Conservation (phyloP, 345 rosid genomes). For the Hibiscus trionum region DNA sequence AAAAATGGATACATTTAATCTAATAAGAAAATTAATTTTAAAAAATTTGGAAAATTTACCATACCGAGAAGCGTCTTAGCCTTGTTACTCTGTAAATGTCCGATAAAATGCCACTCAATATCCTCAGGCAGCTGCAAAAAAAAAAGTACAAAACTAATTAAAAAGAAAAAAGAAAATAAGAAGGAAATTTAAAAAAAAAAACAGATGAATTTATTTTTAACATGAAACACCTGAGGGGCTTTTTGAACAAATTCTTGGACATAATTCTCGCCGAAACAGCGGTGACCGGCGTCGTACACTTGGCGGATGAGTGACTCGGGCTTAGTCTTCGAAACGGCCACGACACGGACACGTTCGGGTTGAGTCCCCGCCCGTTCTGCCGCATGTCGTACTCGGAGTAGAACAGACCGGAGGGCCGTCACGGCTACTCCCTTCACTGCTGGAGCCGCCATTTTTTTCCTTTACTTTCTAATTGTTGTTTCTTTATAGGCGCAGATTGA, state of each 20-base stretch:
- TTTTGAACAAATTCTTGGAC: constrained; percentile 79
- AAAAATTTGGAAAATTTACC: constrained; percentile 3
- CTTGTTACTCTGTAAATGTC: constrained; percentile 92
- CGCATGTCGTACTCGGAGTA: constrained; percentile 59
- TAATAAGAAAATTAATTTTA: neutral
- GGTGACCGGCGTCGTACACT: constrained; percentile 85
- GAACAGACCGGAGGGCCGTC: constrained; percentile 63
- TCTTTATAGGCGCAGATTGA: neutral
- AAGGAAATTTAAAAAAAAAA: neutral
- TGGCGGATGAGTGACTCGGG: constrained; percentile 78
- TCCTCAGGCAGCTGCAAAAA: constrained; percentile 67
- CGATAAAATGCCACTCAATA: constrained; percentile 83
- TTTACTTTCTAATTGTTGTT: neutral
- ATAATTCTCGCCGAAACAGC: constrained; percentile 83
- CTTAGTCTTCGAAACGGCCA: constrained; percentile 83
- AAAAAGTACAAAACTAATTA: neutral
- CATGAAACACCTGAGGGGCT: constrained; percentile 60
- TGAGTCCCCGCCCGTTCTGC: constrained; percentile 48
- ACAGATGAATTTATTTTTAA: neutral
- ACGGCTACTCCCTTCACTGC: constrained; percentile 47
- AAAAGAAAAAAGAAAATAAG: neutral
- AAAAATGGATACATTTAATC: neutral
- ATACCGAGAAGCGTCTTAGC: constrained; percentile 68
- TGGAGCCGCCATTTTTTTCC: constrained; percentile 42
- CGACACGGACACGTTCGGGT: constrained; percentile 50